Evolutionary conservation across 2,329 filamentous ascomycete genomes (phyloP).

Genomic region (Cordyceps javanica): DNA sequence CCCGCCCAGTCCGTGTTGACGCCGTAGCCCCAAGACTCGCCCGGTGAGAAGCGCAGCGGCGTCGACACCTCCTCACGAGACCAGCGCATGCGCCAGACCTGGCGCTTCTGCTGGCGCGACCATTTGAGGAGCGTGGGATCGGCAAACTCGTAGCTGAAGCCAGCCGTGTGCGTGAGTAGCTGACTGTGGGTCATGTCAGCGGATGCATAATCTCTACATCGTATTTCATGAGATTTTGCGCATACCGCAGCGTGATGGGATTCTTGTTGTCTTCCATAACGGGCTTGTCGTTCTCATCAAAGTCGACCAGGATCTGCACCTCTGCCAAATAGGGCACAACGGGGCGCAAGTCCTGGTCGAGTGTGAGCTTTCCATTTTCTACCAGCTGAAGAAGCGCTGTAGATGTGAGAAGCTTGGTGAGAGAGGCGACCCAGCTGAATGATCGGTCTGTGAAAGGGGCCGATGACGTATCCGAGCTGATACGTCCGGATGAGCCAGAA

Average conservation of each 20-base stretch:
- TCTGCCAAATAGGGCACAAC: constrained; percentile 22
- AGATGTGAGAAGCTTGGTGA: constrained; percentile 30
- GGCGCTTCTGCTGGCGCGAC: constrained; percentile 23
- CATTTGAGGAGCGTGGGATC: constrained; percentile 28
- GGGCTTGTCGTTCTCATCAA: constrained; percentile 21
- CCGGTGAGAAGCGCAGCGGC: constrained; percentile 32
- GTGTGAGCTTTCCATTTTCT: constrained; percentile 20
- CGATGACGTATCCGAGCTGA: constrained; percentile 17
- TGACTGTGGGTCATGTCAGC: constrained; percentile 18
- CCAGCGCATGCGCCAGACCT: constrained; percentile 19
- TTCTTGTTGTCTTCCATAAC: constrained; percentile 21
- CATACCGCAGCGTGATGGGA: constrained; percentile 25
- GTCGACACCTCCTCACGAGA: constrained; percentile 26
- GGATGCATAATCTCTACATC: neutral
- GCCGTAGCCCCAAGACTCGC: constrained; percentile 37
- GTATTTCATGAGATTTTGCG: neutral
- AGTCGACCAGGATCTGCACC: constrained; percentile 23
- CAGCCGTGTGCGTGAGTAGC: constrained; percentile 37
- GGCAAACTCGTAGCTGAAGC: constrained; percentile 31
- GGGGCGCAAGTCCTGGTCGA: constrained; percentile 26
- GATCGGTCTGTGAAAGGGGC: constrained; percentile 21
- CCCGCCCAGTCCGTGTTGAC: constrained; percentile 34
- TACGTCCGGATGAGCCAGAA: constrained; percentile 24
- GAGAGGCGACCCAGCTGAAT: constrained; percentile 27
- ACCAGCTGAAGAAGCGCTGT: constrained; percentile 27